Conservation (phyloP, 106 monocot species). For the Phalaenopsis equestris region DNA sequence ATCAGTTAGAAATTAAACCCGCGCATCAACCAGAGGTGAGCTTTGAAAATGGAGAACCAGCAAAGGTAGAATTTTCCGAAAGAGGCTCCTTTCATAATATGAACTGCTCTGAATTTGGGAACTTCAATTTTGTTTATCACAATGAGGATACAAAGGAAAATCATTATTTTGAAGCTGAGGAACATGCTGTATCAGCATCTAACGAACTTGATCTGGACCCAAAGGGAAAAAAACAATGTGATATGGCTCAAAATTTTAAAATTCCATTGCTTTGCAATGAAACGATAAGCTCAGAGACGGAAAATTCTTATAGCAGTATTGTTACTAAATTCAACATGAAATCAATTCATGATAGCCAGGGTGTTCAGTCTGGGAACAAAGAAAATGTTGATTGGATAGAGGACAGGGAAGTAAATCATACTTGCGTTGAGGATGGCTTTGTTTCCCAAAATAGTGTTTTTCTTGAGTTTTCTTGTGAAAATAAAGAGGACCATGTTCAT, state of each 20-base stretch:
- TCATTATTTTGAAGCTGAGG: slow-evolving; percentile 5
- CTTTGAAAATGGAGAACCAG: neutral
- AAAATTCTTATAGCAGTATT: neutral
- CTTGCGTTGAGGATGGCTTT: neutral
- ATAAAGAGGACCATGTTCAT: neutral
- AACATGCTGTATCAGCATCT: neutral
- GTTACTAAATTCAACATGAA: neutral
- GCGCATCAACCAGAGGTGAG: neutral
- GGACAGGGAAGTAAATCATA: neutral
- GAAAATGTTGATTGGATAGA: neutral
- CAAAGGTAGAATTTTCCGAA: slow-evolving; percentile 5
- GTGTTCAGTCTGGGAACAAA: neutral
- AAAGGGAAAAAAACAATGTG: neutral
- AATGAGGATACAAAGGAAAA: slow-evolving; percentile 6
- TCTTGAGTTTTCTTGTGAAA: slow-evolving; percentile 1
- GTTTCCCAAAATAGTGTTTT: slow-evolving; percentile 8
- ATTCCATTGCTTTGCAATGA: neutral
- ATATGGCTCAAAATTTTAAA: slow-evolving; percentile 1
- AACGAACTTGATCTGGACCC: neutral
- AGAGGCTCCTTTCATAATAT: neutral
- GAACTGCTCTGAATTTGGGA: neutral
- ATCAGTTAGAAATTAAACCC: slow-evolving; percentile 3
- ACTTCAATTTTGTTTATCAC: neutral
- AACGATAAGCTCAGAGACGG: neutral
- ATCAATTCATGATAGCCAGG: neutral